A percentile compares a stretch with the other conserved stretches of the same genome.
These are phyloP conservation scores for Arabidopsis arenosa DNA, from an alignment of 345 rosid genomes.

Conservation along the genomic window DNA sequence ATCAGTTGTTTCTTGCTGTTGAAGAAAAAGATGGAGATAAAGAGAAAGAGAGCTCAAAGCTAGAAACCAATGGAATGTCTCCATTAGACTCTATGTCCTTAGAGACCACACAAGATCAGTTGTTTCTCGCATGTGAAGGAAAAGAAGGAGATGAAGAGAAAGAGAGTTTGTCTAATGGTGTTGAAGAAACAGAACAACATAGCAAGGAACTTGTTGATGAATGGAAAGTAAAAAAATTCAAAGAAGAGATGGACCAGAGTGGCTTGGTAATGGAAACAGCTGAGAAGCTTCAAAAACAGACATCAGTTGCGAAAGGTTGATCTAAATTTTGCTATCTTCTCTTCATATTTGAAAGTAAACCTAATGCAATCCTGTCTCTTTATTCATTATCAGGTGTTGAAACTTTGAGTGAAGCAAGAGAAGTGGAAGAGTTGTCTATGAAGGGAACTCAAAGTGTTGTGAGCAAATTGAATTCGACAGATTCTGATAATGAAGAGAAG, in stretches of 20 bases:
- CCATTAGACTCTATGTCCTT: neutral
- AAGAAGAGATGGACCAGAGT: constrained; percentile 14
- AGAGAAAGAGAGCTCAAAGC: neutral
- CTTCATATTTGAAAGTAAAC: neutral
- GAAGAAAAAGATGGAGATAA: neutral
- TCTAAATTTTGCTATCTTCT: neutral
- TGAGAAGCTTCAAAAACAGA: constrained; percentile 31
- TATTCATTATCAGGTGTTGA: constrained; percentile 20
- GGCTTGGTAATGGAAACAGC: constrained; percentile 6
- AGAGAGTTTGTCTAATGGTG: constrained; percentile 18
- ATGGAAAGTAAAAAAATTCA: neutral
- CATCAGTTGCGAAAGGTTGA: constrained; percentile 33
- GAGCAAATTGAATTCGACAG: neutral
- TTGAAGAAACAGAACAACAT: constrained; percentile 21
- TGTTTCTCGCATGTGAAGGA: constrained; percentile 6
- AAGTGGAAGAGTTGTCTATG: constrained; percentile 21
- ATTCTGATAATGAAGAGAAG: constrained; percentile 18
- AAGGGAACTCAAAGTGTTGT: constrained; percentile 17
- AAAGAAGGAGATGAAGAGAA: neutral
- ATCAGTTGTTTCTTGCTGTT: neutral
- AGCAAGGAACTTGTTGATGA: neutral
- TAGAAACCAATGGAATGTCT: constrained; percentile 3
- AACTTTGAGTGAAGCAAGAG: neutral
- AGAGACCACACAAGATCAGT: neutral
- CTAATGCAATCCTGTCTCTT: neutral